A percentile compares a stretch with the other conserved stretches of the same genome.
phyloP scores from a whole-genome alignment of 108 stramenopile genomes.

The Cyclostephanos invisitatus region DNA sequence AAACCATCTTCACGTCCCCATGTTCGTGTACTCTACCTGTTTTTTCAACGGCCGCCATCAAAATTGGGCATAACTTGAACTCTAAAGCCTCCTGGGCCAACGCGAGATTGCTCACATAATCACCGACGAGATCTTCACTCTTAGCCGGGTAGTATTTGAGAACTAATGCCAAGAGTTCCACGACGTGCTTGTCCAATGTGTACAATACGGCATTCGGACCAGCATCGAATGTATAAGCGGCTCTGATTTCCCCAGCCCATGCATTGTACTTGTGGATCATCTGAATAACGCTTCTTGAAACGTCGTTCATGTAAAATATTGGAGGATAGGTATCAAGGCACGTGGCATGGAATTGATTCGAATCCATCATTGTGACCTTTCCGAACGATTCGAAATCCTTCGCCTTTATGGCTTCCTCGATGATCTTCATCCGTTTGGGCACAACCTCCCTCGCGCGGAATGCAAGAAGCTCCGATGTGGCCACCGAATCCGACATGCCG shows the following conservation, averaged over 20 bases:
- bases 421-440: slow-evolving; percentile 79
- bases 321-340: slow-evolving; percentile 99
- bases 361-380: slow-evolving; percentile 93
- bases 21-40: slow-evolving; percentile 53
- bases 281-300: slow-evolving; percentile 64
- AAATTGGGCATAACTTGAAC: slow-evolving; percentile 47
- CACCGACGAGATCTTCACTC: slow-evolving; percentile 31
- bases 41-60: slow-evolving; percentile 69
- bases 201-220: slow-evolving; percentile 98
- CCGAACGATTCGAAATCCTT: slow-evolving; percentile 95
- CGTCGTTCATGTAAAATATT: slow-evolving; percentile 99
- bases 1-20: slow-evolving; percentile 84
- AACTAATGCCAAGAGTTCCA: slow-evolving; percentile 77
- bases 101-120: slow-evolving; percentile 59
- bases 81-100: slow-evolving; percentile 41
- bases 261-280: slow-evolving; percentile 87
- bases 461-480: slow-evolving; percentile 82
- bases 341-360: slow-evolving; percentile 97
- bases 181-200: slow-evolving; percentile 65
- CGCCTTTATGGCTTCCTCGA: slow-evolving; percentile 84
- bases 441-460: slow-evolving; percentile 87
- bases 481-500: slow-evolving; percentile 92
- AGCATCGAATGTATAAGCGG: slow-evolving; percentile 99
- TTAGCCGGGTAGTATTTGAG: slow-evolving; percentile 68
- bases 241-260: slow-evolving; percentile 79